Conservation (phyloP, 495 filamentous ascomycete species). For the Podospora pseudopauciseta region DNA sequence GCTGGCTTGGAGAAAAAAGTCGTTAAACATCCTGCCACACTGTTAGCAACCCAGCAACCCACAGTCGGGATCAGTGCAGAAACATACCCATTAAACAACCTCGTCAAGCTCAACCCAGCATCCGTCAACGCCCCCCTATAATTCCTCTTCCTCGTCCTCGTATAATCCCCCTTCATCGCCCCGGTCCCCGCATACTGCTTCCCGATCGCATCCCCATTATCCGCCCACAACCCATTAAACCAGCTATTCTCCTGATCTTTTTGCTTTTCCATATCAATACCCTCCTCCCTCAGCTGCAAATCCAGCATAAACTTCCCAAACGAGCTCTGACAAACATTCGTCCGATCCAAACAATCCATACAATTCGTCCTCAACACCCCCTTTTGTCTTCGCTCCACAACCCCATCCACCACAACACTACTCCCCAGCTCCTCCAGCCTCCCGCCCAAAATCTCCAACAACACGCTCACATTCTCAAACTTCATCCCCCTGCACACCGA, state of each 20-base stretch:
- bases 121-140: slow-evolving; percentile 92
- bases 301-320: slow-evolving; percentile 75
- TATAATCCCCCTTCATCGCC: slow-evolving; percentile 93
- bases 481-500: slow-evolving; percentile 89
- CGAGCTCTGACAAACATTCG: slow-evolving; percentile 88
- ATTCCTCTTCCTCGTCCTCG: slow-evolving; percentile 82
- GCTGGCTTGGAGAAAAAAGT: slow-evolving; percentile 90
- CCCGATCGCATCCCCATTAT: slow-evolving; percentile 79
- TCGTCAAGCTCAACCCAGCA: slow-evolving; percentile 77
- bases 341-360: slow-evolving; percentile 95
- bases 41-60: slow-evolving; percentile 6
- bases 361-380: slow-evolving; percentile 88
- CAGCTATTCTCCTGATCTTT: slow-evolving; percentile 70
- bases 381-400: slow-evolving; percentile 51
- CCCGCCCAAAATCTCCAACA: slow-evolving; percentile 64
- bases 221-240: slow-evolving; percentile 95
- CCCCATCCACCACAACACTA: slow-evolving; percentile 52
- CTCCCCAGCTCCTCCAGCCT: slow-evolving; percentile 63
- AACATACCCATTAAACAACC: slow-evolving; percentile 59
- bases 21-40: slow-evolving; percentile 77
- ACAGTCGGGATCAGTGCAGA: neutral
- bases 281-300: slow-evolving; percentile 67
- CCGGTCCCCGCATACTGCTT: slow-evolving; percentile 82
- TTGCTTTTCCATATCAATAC: slow-evolving; percentile 65
- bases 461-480: slow-evolving; percentile 82